These are phyloP conservation scores for Heritiera fomes DNA, from an alignment of 345 rosid species.

Conservation along the genomic window DNA sequence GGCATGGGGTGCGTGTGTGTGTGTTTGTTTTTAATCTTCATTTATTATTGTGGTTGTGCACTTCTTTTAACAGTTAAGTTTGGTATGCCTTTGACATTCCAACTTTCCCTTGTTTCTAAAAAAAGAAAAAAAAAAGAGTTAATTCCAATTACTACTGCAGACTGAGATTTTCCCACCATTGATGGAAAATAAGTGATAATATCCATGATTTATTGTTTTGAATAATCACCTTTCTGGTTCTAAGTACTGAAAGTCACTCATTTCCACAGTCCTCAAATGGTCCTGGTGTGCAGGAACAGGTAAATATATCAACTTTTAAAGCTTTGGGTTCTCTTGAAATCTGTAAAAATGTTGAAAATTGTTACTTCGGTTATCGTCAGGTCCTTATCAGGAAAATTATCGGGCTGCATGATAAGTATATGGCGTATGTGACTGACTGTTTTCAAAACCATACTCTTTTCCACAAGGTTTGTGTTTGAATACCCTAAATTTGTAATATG, in stretches of 20 bases:
- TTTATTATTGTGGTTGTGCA: neutral
- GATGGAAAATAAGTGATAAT: neutral
- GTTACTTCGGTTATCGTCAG: constrained; percentile 35
- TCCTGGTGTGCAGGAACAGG: constrained; percentile 79
- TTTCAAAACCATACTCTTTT: constrained; percentile 66
- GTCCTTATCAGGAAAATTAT: constrained; percentile 64
- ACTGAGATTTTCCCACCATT: neutral
- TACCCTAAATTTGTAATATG: neutral
- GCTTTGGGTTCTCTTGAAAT: neutral
- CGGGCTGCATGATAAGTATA: constrained; percentile 69
- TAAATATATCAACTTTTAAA: constrained; percentile 26
- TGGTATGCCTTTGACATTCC: neutral
- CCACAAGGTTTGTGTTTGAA: constrained; percentile 50
- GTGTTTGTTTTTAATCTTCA: neutral
- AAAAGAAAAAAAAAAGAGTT: no score
- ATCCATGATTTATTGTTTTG: neutral
- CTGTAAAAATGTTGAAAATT: constrained; percentile 10
- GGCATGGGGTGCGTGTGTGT: neutral
- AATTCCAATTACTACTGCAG: neutral
- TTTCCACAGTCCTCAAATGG: constrained; percentile 58
- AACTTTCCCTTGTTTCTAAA: neutral
- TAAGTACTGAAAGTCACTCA: constrained; percentile 13
- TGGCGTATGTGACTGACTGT: constrained; percentile 54
- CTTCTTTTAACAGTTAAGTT: neutral
- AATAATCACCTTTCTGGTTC: constrained; percentile 1